These are phyloP conservation scores for Trichoderma endophyticum DNA, from an alignment of 2,329 filamentous ascomycete genomes.

Conservation along the genomic window DNA sequence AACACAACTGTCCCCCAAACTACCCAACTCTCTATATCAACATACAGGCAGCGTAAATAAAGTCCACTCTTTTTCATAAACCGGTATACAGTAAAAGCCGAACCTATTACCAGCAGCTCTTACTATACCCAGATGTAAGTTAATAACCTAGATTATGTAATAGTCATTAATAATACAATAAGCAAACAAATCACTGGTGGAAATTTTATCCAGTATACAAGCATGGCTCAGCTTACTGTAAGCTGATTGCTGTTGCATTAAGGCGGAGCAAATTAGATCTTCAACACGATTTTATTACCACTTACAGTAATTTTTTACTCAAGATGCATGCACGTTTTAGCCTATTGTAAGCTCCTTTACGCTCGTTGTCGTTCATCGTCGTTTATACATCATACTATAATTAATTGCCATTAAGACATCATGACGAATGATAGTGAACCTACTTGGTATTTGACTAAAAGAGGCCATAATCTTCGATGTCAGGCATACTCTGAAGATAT, in stretches of 20 bases:
- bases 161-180: conserved; percentile 1
- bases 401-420: not conserved
- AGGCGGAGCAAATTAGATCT: not conserved
- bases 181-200: not conserved
- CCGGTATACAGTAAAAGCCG: not conserved
- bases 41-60: not conserved
- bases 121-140: not conserved
- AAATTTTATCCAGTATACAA: not conserved
- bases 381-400: not conserved
- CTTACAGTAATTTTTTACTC: not conserved
- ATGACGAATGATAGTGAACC: not conserved
- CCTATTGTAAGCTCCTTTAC: not conserved
- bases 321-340: not conserved
- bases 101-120: not conserved
- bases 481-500: not conserved
- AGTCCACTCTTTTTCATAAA: not conserved
- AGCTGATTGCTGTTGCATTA: not conserved
- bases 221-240: not conserved
- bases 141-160: not conserved
- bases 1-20: not conserved
- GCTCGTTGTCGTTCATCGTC: too few species aligned
- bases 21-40: not conserved
- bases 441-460: not conserved
- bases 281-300: not conserved
- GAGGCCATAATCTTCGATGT: not conserved